A percentile compares a stretch with the other conserved stretches of the same genome.
These are phyloP conservation scores for Plasmopara viticola DNA, from an alignment of 352 stramenopile species.

Conservation along the genomic window DNA sequence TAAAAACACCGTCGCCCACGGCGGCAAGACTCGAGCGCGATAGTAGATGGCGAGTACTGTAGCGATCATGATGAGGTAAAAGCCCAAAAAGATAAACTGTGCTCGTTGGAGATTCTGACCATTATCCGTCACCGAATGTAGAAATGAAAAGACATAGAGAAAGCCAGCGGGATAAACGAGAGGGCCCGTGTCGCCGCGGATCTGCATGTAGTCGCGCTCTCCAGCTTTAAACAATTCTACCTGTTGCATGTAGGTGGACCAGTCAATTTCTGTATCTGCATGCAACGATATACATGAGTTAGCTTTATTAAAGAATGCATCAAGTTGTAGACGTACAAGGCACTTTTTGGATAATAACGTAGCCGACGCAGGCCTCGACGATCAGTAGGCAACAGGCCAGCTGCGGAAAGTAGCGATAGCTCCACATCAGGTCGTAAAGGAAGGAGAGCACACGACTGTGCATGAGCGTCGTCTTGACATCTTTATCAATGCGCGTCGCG, in stretches of 20 bases:
- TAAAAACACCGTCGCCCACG: constrained; percentile 87
- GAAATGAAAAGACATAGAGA: constrained; percentile 94
- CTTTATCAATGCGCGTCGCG: constrained; percentile 80
- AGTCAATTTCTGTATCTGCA: constrained; percentile 98
- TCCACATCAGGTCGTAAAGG: constrained; percentile 83
- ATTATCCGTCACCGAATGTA: constrained; percentile 88
- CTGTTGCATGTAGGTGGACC: constrained; percentile 98
- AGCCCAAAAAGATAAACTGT: constrained; percentile 92
- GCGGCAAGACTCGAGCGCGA: constrained; percentile 62
- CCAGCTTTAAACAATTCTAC: constrained; percentile 89
- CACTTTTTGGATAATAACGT: constrained; percentile 79
- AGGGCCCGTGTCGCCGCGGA: constrained; percentile 93
- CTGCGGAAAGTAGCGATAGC: constrained; percentile 77
- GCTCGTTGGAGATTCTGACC: constrained; percentile 80
- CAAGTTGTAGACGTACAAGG: constrained; percentile 21
- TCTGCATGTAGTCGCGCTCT: constrained; percentile 94
- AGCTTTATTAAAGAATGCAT: background rate
- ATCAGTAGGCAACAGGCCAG: constrained; percentile 53
- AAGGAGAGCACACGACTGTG: constrained; percentile 64
- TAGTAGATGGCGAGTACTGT: constrained; percentile 89
- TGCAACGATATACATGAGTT: background rate
- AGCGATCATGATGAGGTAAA: constrained; percentile 91
- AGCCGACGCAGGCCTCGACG: constrained; percentile 47
- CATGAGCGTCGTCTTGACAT: constrained; percentile 71
- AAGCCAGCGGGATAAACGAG: constrained; percentile 98